Conservation (phyloP, 2,329 filamentous ascomycete species). For the Emergomyces pasteurianus region DNA sequence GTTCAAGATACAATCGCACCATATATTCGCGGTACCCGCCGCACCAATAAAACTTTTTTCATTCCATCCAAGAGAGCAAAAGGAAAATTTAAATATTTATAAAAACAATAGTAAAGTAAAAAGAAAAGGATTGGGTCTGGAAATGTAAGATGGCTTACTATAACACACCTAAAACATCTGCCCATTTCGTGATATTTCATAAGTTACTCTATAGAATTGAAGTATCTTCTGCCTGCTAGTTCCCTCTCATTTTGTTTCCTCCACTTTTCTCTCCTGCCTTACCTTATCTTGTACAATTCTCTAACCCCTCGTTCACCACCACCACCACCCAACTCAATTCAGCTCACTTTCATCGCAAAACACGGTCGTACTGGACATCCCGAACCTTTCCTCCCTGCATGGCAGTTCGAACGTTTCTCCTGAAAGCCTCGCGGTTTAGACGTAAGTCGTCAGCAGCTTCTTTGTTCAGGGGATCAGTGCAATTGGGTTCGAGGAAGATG, state of each 20-base stretch:
- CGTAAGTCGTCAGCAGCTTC: constrained; percentile 90
- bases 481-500: constrained; percentile 93
- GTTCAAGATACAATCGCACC: neutral
- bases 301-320: neutral
- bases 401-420: constrained; percentile 71
- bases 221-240: no score
- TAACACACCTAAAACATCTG: no score
- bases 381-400: constrained; percentile 73
- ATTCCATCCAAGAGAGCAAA: neutral
- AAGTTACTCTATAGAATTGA: neutral
- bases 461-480: constrained; percentile 95
- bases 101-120: neutral
- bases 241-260: no score
- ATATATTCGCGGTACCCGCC: neutral
- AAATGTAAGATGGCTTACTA: no score
- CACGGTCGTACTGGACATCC: constrained; percentile 63
- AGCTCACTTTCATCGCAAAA: constrained; percentile 46
- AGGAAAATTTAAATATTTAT: neutral
- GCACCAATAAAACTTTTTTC: neutral
- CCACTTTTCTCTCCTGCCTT: neutral
- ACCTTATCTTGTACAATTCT: neutral
- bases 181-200: neutral
- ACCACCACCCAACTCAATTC: neutral
- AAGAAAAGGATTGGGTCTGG: no score
- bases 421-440: constrained; percentile 74